These are phyloP conservation scores for Penicillium flavigenum DNA, from an alignment of 495 filamentous ascomycete genomes.

Conservation along the genomic window DNA sequence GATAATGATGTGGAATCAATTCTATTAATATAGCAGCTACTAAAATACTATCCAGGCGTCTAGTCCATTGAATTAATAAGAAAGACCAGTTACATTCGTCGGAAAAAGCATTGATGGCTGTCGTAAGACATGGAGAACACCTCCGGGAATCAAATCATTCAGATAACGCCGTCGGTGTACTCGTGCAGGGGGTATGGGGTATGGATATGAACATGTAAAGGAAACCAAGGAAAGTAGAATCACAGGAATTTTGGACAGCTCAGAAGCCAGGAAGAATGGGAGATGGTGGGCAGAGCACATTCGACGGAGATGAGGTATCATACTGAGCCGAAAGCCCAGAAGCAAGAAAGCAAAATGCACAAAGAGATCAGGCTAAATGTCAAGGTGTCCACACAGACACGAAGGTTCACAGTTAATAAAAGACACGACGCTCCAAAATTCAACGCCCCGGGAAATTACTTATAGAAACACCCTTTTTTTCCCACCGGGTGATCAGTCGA, in stretches of 20 bases:
- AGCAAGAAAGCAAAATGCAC: conserved; percentile 23
- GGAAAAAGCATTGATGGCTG: conserved; percentile 22
- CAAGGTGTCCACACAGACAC: conserved; percentile 21
- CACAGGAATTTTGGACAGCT: conserved; percentile 23
- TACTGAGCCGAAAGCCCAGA: conserved; percentile 26
- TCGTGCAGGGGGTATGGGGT: conserved; percentile 6
- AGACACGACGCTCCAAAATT: conserved; percentile 14
- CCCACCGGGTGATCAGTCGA: conserved; percentile 58
- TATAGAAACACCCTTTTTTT: conserved; percentile 17
- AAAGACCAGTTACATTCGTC: conserved; percentile 17
- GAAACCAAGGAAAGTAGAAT: conserved; percentile 24
- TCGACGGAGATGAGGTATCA: conserved; percentile 41
- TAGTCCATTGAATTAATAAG: conserved; percentile 10
- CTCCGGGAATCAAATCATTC: conserved; percentile 27
- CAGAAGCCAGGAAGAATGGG: conserved; percentile 2
- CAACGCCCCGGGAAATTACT: conserved; percentile 21
- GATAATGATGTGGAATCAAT: background rate
- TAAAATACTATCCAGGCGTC: background rate
- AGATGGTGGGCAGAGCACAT: conserved; percentile 2
- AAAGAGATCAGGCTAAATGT: conserved; percentile 29
- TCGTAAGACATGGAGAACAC: conserved; percentile 29
- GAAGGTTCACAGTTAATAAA: conserved; percentile 13
- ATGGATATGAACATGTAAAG: conserved; percentile 16
- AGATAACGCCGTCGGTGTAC: conserved; percentile 15
- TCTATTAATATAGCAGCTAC: background rate